phyloP scores from a whole-genome alignment of 306 rosid genomes.

The Carpinus fangiana region DNA sequence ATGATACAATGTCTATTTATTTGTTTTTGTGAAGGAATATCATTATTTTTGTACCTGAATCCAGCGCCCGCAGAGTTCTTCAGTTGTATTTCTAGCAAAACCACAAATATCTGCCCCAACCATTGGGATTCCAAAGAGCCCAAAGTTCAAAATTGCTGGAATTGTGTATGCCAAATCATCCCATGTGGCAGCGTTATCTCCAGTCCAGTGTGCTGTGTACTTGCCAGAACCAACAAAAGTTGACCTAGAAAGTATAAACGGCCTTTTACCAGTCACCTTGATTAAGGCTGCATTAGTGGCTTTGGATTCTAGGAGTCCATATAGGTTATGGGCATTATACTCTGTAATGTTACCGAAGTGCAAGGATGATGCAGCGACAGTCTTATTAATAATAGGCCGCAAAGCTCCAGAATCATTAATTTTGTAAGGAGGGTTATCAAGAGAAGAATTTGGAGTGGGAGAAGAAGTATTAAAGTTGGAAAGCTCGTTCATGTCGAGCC shows the following conservation, averaged over 20 bases:
- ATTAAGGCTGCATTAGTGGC: conserved; percentile 60
- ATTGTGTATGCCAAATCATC: conserved; percentile 74
- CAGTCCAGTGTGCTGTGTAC: conserved; percentile 94
- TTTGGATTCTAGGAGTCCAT: conserved; percentile 72
- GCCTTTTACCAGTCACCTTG: conserved; percentile 69
- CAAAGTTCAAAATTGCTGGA: conserved; percentile 67
- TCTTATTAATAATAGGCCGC: conserved; percentile 45
- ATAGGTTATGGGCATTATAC: conserved; percentile 74
- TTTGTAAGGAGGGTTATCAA: conserved; percentile 81
- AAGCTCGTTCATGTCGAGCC: conserved; percentile 90
- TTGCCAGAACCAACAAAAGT: conserved; percentile 87
- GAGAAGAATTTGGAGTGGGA: conserved; percentile 46
- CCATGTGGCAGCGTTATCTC: conserved; percentile 88
- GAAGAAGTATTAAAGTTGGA: conserved; percentile 70
- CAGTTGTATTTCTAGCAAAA: conserved; percentile 58
- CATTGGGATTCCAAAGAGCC: conserved; percentile 88
- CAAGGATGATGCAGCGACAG: conserved; percentile 62
- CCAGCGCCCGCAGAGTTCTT: conserved; percentile 91
- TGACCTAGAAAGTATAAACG: conserved; percentile 79
- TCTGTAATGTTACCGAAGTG: conserved; percentile 70
- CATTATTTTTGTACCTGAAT: conserved; percentile 63
- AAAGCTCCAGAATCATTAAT: conserved; percentile 46
- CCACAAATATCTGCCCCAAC: conserved; percentile 97
- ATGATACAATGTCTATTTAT: neutral
- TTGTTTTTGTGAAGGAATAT: neutral